Evolutionary conservation across 306 rosid species (phyloP), one percentile per base, ranked within the genome.

Genomic region (Delonix regia): DNA sequence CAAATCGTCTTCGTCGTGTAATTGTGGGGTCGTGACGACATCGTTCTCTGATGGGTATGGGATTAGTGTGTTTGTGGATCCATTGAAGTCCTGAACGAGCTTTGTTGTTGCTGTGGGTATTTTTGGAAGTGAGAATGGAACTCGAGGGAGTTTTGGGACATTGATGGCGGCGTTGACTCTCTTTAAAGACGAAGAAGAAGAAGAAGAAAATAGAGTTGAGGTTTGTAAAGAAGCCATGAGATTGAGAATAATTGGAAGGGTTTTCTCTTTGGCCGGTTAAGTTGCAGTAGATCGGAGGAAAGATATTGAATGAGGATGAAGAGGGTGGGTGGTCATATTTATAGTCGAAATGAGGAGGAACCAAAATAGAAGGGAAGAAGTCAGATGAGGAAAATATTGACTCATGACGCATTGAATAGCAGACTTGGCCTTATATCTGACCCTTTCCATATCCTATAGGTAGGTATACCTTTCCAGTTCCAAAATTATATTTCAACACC

Each of bases 81-180:
- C 68, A 3, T 71, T 84, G 3, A 78, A 33, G 1, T 78, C 86
- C 4, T 86, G 82, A 4, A 42, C 59, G 7, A 80, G 42, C 34
- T 88, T 76, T 3, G 48, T 36, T 9, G 25, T 33, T 18, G 25
- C 16, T 21, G 45, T 15, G 22, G 69, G 33, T 63, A n/a, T 34
- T 36, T 18, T 60, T 2, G 85, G 84, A 77, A 34, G 36, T 0
- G 87, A 60, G 45, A 65, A 56, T 30, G 59, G 39, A 48, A 84
- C 21, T 22, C 52, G 51, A 27, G 88, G 84, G 48, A 83, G 80
- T 55, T 75, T 83, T 4, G 88, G 87, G 81, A 88, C 59, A 28
- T 88, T 81, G 34, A 91, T 72, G 11, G 87, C 74, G 7, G 89
- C 88, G 14, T 84, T 78, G 65, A 77, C 75, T 77, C 25, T 56